Evolutionary conservation across 2,329 filamentous ascomycete genomes (phyloP).

Genomic region (Onygenales sp.): DNA sequence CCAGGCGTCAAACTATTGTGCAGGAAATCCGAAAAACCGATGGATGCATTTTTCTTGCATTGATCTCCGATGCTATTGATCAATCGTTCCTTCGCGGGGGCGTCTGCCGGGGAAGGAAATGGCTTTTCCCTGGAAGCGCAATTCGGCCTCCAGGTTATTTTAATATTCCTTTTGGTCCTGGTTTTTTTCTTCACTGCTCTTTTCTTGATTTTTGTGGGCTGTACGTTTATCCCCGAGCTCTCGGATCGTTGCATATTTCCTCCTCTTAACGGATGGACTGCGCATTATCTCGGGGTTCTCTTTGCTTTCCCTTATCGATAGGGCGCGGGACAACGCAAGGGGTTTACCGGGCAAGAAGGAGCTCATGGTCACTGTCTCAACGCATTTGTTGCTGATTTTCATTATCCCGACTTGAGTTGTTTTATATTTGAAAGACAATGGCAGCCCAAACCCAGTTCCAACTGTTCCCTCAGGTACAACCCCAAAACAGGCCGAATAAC

Average conservation of each 20-base stretch:
- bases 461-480: slow-evolving; percentile 29
- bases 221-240: not conserved
- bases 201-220: not conserved
- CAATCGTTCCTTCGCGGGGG: not conserved
- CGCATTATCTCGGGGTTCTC: not conserved
- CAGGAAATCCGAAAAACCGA: not conserved
- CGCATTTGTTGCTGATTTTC: not conserved
- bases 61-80: not conserved
- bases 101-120: not conserved
- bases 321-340: not conserved
- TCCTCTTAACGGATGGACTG: not conserved
- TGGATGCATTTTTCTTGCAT: not conserved
- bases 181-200: not conserved
- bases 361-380: not conserved
- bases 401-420: slow-evolving; percentile 2
- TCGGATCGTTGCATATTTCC: not conserved
- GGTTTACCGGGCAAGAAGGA: not conserved
- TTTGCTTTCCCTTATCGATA: not conserved
- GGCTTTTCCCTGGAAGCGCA: not conserved
- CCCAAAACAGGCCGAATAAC: slow-evolving; percentile 19
- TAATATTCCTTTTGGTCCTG: not conserved
- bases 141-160: not conserved
- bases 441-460: slow-evolving; percentile 24
- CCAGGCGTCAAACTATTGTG: slow-evolving; percentile 1
- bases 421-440: slow-evolving; percentile 5